phyloP scores from a whole-genome alignment of 495 filamentous ascomycete species.

The Pyrenula massariospora region DNA sequence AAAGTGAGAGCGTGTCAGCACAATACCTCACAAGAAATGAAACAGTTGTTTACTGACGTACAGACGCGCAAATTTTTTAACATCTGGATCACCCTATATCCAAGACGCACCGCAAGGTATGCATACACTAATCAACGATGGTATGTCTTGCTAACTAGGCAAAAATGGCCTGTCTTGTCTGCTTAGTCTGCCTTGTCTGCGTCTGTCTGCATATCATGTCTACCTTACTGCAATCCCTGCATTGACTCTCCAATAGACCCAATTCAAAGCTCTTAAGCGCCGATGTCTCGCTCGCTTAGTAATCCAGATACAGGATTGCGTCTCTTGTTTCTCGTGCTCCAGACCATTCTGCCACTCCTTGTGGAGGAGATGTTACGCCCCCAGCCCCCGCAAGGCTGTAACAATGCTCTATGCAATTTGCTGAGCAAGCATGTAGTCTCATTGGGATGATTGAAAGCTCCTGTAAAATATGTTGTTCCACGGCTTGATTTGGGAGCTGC shows the following conservation, averaged over 20 bases:
- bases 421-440: neutral
- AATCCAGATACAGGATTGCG: neutral
- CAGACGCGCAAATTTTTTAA: neutral
- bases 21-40: neutral
- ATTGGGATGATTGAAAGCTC: neutral
- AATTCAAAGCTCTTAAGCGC: neutral
- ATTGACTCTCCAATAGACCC: neutral
- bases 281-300: neutral
- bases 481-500: neutral
- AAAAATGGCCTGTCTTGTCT: neutral
- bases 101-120: neutral
- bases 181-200: neutral
- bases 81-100: neutral
- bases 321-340: neutral
- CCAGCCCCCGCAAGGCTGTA: neutral
- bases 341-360: neutral
- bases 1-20: neutral
- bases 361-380: neutral
- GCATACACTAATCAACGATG: neutral
- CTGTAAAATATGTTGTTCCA: neutral
- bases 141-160: neutral
- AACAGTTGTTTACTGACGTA: neutral
- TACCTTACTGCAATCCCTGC: neutral
- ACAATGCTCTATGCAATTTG: neutral
- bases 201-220: neutral